Conservation (phyloP, 305 asterid species). For the Lippia alba region DNA sequence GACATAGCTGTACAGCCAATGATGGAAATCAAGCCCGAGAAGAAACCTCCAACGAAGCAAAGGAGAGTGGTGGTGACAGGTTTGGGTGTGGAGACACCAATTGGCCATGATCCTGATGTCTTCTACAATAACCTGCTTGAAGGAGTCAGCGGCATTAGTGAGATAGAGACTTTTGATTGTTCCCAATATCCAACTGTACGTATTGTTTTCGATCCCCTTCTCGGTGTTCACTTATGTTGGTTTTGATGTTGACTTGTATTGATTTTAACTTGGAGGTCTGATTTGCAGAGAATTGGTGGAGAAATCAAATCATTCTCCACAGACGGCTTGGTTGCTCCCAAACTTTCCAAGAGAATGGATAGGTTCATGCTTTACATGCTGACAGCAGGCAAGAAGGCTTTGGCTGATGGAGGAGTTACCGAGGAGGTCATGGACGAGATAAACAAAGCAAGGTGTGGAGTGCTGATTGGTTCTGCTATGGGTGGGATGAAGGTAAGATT, state of each 20-base stretch:
- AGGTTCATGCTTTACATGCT: conserved; percentile 94
- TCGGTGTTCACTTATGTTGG: conserved; percentile 24
- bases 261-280: conserved; percentile 29
- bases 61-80: conserved; percentile 99
- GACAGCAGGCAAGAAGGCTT: conserved; percentile 97
- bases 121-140: conserved; percentile 89
- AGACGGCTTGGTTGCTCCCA: conserved; percentile 95
- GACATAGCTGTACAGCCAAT: conserved; percentile 59
- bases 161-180: conserved; percentile 93
- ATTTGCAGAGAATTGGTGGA: conserved; percentile 93
- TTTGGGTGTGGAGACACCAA: conserved; percentile 93
- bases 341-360: conserved; percentile 92
- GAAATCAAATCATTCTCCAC: conserved; percentile 92
- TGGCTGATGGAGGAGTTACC: conserved; percentile 83
- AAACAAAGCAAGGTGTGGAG: conserved; percentile 85
- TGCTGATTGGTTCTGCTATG: conserved; percentile 91
- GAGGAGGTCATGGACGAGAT: conserved; percentile 75
- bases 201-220: conserved; percentile 34
- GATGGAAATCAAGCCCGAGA: conserved; percentile 57
- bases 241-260: conserved; percentile 29
- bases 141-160: conserved; percentile 94
- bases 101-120: conserved; percentile 82
- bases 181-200: conserved; percentile 91
- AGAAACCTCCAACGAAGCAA: conserved; percentile 69
- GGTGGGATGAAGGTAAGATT: conserved; percentile 90